These are phyloP conservation scores for Ricinus communis DNA, from an alignment of 345 rosid species.

Conservation along the genomic window DNA sequence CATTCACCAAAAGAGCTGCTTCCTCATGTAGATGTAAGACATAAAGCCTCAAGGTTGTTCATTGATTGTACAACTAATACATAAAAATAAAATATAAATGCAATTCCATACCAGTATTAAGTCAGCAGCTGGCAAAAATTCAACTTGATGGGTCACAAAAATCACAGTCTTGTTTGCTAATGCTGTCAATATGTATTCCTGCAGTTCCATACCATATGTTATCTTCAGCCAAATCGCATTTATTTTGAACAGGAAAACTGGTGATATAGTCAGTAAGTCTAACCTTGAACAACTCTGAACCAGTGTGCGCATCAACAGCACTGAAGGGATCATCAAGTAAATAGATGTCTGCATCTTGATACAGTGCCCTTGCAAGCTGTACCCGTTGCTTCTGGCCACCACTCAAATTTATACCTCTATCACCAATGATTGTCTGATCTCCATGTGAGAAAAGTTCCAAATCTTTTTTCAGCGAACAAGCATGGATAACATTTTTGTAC, in stretches of 20 bases:
- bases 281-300: slow-evolving; percentile 96
- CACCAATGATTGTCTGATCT: slow-evolving; percentile 99
- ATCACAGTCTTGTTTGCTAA: slow-evolving; percentile 82
- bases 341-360: slow-evolving; percentile 98
- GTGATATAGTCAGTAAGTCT: slow-evolving; percentile 18
- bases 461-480: slow-evolving; percentile 93
- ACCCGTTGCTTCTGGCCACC: slow-evolving; percentile 99
- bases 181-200: slow-evolving; percentile 94
- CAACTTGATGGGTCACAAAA: slow-evolving; percentile 99
- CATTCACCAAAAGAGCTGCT: neutral
- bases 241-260: slow-evolving; percentile 8
- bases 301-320: slow-evolving; percentile 99
- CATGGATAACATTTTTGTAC: slow-evolving; percentile 89
- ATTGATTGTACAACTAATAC: slow-evolving; percentile 1
- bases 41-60: neutral
- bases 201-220: slow-evolving; percentile 36
- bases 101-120: slow-evolving; percentile 74
- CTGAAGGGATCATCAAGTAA: slow-evolving; percentile 99
- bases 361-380: slow-evolving; percentile 98
- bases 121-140: slow-evolving; percentile 93
- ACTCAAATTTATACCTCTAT: slow-evolving; percentile 96
- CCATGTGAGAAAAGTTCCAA: slow-evolving; percentile 97
- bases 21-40: slow-evolving; percentile 2
- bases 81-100: slow-evolving; percentile 26
- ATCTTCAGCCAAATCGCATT: slow-evolving; percentile 25